These are phyloP conservation scores for Ophiosphaerella korrae DNA, from an alignment of 2,329 filamentous ascomycete genomes.

Conservation along the genomic window DNA sequence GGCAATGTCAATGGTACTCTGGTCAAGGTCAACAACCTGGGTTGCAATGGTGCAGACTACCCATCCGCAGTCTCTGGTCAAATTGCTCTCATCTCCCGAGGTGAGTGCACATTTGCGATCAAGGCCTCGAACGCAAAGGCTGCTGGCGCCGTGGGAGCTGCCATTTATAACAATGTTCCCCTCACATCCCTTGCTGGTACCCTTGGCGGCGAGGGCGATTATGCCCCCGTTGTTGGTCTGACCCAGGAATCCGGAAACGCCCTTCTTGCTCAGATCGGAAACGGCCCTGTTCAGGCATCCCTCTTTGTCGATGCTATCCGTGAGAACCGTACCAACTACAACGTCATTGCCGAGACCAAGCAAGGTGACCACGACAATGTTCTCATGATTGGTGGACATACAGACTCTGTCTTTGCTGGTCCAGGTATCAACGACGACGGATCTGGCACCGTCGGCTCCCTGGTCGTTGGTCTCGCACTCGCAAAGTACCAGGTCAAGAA, in stretches of 20 bases:
- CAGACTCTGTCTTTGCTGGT: slow-evolving; percentile 49
- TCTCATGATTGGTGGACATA: slow-evolving; percentile 48
- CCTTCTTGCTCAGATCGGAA: slow-evolving; percentile 59
- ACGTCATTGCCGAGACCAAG: slow-evolving; percentile 47
- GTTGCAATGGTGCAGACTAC: slow-evolving; percentile 67
- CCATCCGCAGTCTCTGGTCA: slow-evolving; percentile 62
- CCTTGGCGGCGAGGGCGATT: slow-evolving; percentile 60
- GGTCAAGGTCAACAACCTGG: slow-evolving; percentile 65
- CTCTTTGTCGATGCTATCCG: slow-evolving; percentile 51
- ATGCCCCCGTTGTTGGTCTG: slow-evolving; percentile 72
- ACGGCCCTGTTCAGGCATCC: slow-evolving; percentile 40
- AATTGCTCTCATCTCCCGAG: slow-evolving; percentile 71
- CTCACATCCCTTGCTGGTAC: slow-evolving; percentile 67
- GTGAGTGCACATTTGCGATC: slow-evolving; percentile 68
- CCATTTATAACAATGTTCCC: slow-evolving; percentile 73
- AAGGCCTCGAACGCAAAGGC: slow-evolving; percentile 70
- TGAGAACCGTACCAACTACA: slow-evolving; percentile 55
- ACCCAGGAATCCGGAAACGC: slow-evolving; percentile 63
- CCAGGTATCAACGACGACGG: slow-evolving; percentile 52
- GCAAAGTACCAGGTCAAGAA: slow-evolving; percentile 48
- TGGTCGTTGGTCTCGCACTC: slow-evolving; percentile 47
- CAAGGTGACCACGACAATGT: slow-evolving; percentile 49
- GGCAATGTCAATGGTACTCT: slow-evolving; percentile 65
- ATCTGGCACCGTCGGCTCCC: slow-evolving; percentile 47
- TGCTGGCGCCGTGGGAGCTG: slow-evolving; percentile 69